Base-by-base conservation (phyloP, 2,329 filamentous ascomycete species). In the Pseudopithomyces chartarum region DNA sequence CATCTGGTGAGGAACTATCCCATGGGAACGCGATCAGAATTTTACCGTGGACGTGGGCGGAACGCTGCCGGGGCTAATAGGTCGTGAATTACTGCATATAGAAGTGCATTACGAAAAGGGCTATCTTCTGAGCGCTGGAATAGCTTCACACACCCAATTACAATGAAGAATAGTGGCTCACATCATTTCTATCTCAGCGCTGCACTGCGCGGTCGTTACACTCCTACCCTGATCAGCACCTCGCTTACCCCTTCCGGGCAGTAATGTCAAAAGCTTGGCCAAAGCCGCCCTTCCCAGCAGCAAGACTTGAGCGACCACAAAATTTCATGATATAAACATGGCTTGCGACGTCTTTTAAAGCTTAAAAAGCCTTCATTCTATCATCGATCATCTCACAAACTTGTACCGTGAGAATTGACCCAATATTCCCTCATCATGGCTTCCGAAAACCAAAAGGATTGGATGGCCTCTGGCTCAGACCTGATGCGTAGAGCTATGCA, bases 401-500 rank as follows among this genome's bases (percentile, higher is more conserved):
- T 36, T 36, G 5, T n/a, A 40, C 17, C 23, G 40, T 26, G 23
- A 10, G 8, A 43, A 15, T 20, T 10, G 40, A 19, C 19, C 32
- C 12, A 2, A 10, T n/a, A n/a, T 2, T 22, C 19, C 6, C 13
- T 22, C 19, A 20, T 33, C 20, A 48, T 48, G 45, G 20, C 45
- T 36, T 12, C 32, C 19, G 45, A 48, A 20, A 48, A 48, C 15
- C 13, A 40, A 12, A 29, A 48, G 5, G 10, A 32, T 2, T 48
- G 33, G 32, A 48, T 48, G 17, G 45, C 45, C 11, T 48, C 45
- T 7, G 45, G 45, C 17, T 48, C 45, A 20, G 45, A 48, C 32
- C 13, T 48, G 17, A 48, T 48, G 45, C 45, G 45, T 20, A 48
- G 32, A 22, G 45, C 45, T 11, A 48, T 48, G 45, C 45, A 48